A percentile compares a stretch with the other conserved stretches of the same genome.
Conservation (phyloP, 768 basidiomycete genomes). For the Hygrophoropsis aurantiaca region DNA sequence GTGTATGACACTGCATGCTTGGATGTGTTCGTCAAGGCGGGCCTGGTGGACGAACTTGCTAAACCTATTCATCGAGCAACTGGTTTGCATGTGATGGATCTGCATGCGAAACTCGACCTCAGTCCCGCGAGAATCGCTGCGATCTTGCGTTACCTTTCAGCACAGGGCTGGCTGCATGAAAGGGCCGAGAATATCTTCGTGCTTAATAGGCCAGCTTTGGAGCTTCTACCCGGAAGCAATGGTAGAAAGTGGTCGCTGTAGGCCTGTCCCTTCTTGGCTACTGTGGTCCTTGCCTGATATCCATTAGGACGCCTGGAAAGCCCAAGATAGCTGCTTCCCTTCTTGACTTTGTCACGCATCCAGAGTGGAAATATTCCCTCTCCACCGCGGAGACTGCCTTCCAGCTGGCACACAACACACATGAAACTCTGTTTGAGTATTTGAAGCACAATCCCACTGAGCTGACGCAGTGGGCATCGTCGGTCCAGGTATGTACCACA, state of each 20-base stretch:
- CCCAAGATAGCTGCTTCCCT: conserved; percentile 9
- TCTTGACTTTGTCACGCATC: conserved; percentile 9
- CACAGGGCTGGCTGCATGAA: conserved; percentile 18
- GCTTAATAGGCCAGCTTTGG: conserved; percentile 15
- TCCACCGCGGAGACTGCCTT: conserved; percentile 30
- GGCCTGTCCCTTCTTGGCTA: neutral
- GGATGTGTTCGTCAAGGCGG: conserved; percentile 14
- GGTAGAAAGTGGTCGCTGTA: conserved; percentile 14
- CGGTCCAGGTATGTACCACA: neutral
- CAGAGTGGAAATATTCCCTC: conserved; percentile 14
- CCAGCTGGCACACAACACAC: conserved; percentile 37
- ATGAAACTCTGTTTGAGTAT: conserved; percentile 33
- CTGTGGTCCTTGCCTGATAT: neutral
- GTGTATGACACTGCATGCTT: conserved; percentile 15
- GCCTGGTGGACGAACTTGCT: conserved; percentile 14
- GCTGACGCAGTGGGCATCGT: neutral
- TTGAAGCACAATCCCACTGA: neutral
- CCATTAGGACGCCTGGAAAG: conserved; percentile 11
- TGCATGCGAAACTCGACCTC: conserved; percentile 11
- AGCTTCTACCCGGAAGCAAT: conserved; percentile 10
- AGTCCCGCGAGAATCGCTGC: conserved; percentile 12
- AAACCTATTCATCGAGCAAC: neutral
- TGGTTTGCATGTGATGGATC: conserved; percentile 11
- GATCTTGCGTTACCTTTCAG: conserved; percentile 14
- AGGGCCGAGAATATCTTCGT: conserved; percentile 15